Percentiles rank a stretch among this genome's conserved stretches.
Evolutionary conservation across 345 rosid species (phyloP).

Genomic region (Schrenkiella parvula): DNA sequence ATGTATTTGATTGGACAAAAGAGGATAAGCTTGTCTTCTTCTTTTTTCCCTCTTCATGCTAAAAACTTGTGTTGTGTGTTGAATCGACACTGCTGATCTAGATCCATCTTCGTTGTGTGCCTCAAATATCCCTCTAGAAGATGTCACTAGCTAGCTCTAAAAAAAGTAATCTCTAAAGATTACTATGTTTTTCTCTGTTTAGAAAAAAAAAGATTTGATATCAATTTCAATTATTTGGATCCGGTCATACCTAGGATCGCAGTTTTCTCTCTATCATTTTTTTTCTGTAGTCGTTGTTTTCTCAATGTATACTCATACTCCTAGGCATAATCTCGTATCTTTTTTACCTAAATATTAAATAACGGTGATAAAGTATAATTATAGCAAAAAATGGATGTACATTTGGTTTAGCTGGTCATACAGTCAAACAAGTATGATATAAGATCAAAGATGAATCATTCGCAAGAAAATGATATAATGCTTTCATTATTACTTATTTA

Average conservation of each 20-base stretch:
- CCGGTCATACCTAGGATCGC: not conserved
- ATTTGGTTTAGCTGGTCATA: no score
- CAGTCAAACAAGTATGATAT: no score
- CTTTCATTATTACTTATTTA: no score
- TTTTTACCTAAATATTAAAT: no score
- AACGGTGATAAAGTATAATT: no score
- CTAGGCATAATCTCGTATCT: no score
- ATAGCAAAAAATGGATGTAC: no score
- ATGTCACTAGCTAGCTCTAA: conserved; percentile 8
- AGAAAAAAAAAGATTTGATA: not conserved
- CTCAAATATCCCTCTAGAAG: conserved; percentile 8
- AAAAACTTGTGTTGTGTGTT: conserved; percentile 10
- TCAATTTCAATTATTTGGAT: not conserved
- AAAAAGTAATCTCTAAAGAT: conserved; percentile 8
- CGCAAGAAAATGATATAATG: no score
- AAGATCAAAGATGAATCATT: no score
- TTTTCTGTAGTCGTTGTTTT: not conserved
- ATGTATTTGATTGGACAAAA: conserved; percentile 42
- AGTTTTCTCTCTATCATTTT: not conserved
- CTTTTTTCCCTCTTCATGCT: conserved; percentile 6
- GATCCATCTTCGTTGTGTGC: conserved; percentile 10
- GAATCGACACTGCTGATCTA: not conserved
- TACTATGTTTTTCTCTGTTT: conserved; percentile 13
- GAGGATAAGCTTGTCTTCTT: conserved; percentile 44
- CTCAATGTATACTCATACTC: no score